Evolutionary conservation across 331 rosid species (phyloP), one percentile per base, ranked within the genome.

Genomic region (Dryas integrifolia): DNA sequence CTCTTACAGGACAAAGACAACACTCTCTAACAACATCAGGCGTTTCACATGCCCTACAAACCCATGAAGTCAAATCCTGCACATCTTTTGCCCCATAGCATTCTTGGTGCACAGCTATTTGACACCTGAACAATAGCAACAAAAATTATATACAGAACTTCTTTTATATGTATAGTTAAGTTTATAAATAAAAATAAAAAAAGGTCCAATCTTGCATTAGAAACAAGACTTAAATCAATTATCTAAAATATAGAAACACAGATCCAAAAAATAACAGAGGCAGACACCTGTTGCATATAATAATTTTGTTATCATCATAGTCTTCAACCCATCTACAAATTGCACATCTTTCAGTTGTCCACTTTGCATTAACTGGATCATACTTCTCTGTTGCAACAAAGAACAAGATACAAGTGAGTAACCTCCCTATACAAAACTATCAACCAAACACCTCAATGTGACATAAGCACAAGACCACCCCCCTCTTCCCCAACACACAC

Each of bases 251-350:
- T 35, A 48, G 39, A 70, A 50, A 74, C 53, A 49, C 62, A 72
- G 41, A 76, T 61, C 46, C 41, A 72, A 69, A 67, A 13, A 56
- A 80, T 49, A 50, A 63, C 70, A 58, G 61, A 76, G 66, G 66
- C 47, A 89, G 52, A 72, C 52, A 91, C 99, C 99, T 89, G 90
- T 89, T 95, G 77, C 99, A 95, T 67, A 95, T 95, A 65, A 95
- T 92, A 52, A 95, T 92, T 87, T 92, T 95, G 86, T 95, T 92
- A 72, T 92, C 96, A 40, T 95, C 97, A 93, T 96, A 95, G 81
- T 95, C 99, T 83, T 92, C 99, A 72, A 91, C 96, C 99, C 99
- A 92, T 92, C 99, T 89, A 70, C 99, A 95, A 80, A 95, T 69
- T 0, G 99, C 99, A 81, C 99, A 95, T 82, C 96, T 84, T 87